Percentiles rank a stretch among this genome's conserved stretches.
These are phyloP conservation scores for Eucalyptus cloeziana DNA, from an alignment of 345 rosid genomes.

Conservation along the genomic window DNA sequence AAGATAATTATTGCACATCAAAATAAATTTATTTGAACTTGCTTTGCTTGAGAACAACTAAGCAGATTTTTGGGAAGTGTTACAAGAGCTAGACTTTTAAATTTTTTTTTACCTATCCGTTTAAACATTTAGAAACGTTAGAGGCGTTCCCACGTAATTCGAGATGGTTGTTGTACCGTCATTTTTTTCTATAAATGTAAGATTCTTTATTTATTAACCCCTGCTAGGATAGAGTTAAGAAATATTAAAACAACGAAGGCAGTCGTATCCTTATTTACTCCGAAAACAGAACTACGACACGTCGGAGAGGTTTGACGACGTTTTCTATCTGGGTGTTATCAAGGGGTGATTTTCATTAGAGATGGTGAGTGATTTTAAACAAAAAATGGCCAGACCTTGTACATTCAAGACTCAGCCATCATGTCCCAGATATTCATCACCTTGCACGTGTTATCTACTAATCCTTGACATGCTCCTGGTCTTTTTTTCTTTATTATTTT, in stretches of 20 bases:
- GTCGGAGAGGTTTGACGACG: neutral
- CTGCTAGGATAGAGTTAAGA: neutral
- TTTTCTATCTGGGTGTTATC: neutral
- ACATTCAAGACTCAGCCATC: neutral
- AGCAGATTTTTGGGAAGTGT: neutral
- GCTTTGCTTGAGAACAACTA: neutral
- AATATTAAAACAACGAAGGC: neutral
- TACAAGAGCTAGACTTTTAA: neutral
- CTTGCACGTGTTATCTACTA: neutral
- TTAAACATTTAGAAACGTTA: neutral
- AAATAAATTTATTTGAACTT: neutral
- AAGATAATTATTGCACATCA: neutral
- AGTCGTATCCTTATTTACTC: neutral
- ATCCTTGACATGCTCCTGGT: neutral
- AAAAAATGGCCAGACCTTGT: neutral
- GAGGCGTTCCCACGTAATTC: neutral
- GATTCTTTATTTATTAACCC: neutral
- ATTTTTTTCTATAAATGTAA: neutral
- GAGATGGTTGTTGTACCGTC: neutral
- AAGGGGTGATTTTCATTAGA: neutral
- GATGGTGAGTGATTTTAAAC: neutral
- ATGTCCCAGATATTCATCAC: neutral
- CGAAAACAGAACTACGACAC: neutral
- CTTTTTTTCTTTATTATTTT: neutral
- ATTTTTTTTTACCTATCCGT: neutral